phyloP scores from a whole-genome alignment of 495 filamentous ascomycete species.

The Elasticomyces elasticus region DNA sequence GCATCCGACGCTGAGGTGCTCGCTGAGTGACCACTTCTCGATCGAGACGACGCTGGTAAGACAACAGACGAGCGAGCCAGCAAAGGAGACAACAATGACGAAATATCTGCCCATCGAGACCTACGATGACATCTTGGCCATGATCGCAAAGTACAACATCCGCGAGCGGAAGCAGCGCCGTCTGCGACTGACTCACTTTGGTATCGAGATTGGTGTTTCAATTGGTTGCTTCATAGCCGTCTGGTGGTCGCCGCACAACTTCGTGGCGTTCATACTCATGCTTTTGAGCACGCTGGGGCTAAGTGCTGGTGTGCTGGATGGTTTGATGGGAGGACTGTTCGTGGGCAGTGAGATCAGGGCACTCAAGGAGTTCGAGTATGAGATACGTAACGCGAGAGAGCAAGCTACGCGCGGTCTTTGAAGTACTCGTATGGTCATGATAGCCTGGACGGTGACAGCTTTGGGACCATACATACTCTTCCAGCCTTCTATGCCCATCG shows the following conservation, averaged over 20 bases:
- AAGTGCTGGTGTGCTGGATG: constrained; percentile 65
- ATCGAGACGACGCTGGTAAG: constrained; percentile 59
- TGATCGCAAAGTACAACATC: constrained; percentile 52
- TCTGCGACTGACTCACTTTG: constrained; percentile 64
- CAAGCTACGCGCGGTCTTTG: constrained; percentile 1
- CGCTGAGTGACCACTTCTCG: constrained; percentile 87
- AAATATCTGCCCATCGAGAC: constrained; percentile 38
- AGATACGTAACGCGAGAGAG: constrained; percentile 61
- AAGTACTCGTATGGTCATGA: no score
- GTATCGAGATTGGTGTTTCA: constrained; percentile 51
- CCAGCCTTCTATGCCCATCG: no score
- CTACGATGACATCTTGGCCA: constrained; percentile 64
- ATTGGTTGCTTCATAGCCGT: constrained; percentile 66
- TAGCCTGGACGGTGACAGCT: no score
- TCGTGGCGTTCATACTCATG: constrained; percentile 70
- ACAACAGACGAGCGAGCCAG: constrained; percentile 51
- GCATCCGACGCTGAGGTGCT: constrained; percentile 72
- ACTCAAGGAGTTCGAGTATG: constrained; percentile 91
- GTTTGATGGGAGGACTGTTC: constrained; percentile 77
- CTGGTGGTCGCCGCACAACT: constrained; percentile 72
- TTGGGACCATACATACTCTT: no score
- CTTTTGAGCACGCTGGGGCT: constrained; percentile 68
- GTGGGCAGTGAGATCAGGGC: constrained; percentile 71
- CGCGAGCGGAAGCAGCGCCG: constrained; percentile 61
- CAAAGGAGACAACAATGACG: constrained; percentile 48